Base-by-base conservation (phyloP, 768 basidiomycete genomes). In the Rhizopogon vulgaris region DNA sequence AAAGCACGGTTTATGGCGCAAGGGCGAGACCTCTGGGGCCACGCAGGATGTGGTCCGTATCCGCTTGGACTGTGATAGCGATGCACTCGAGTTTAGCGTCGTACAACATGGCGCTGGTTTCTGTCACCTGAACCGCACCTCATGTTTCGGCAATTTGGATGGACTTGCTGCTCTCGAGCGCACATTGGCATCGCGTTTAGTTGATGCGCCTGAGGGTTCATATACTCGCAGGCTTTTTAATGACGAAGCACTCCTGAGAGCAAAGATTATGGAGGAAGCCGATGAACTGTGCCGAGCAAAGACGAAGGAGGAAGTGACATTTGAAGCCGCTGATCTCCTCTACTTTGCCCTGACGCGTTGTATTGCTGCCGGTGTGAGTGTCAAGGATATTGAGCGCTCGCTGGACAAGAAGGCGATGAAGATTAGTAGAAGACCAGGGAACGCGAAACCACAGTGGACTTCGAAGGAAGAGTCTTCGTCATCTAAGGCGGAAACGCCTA, bases 261-360 rank as follows among this genome's bases (percentile, higher is more conserved):
- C 93, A 48, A 99, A 99, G 75, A 93, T 99, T 57, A 91, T 89
- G 84, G 96, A 99, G 69, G 96, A 99, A 67, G 96, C 96, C 0
- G 90, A 95, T 60, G 96, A 99, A 68, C 78, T 99, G n/a, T 95
- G 93, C 65, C 76, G 77, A 15, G 91, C 91, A 22, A 73, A 82
- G 58, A 80, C 82, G 1, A 80, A 80, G 62, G 83, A 88, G 43
- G 90, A 97, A 28, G 73, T 96, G 14, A 89, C 94, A 1, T 95
- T 94, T 55, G 96, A 99, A 69, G 90, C 94, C 6, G 95, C 94
- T 1, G 96, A 99, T 70, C 74, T 99, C 22, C 62, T 95, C 38
- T 99, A 98, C 73, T 99, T 99, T 64, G 82, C 87, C 1, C 69
- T 99, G 59, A 82, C 89, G 18, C 84, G 86, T 58, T 97, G 95